These are phyloP conservation scores for Pecoramyces ruminantium DNA, from an alignment of 192 early-diverging fungal genomes.

Conservation along the genomic window DNA sequence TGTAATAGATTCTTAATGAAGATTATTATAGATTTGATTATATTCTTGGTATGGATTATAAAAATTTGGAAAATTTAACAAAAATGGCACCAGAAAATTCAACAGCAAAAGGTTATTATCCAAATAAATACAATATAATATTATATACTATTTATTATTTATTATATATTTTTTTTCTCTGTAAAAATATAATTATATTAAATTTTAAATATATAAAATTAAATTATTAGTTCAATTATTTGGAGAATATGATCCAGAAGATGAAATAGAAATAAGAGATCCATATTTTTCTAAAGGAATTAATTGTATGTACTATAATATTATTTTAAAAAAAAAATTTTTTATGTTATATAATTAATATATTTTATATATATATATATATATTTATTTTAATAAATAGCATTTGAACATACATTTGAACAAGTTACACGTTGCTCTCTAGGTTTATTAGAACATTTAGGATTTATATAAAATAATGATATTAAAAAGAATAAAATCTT, in stretches of 20 bases:
- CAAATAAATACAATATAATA: background rate
- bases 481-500: too few relatives aligned
- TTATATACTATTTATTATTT: too few relatives aligned
- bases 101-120: background rate
- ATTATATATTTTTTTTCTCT: too few relatives aligned
- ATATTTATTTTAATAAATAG: background rate
- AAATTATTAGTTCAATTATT: background rate
- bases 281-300: background rate
- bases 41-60: background rate
- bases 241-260: background rate
- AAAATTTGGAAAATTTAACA: background rate
- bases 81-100: background rate
- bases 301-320: too few relatives aligned
- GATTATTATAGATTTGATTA: background rate
- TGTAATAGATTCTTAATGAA: background rate
- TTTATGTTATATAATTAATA: too few relatives aligned
- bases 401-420: conserved; percentile 54
- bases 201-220: too few relatives aligned
- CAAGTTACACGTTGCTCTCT: conserved; percentile 52
- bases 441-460: conserved; percentile 46
- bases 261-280: background rate
- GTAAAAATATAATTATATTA: too few relatives aligned
- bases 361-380: too few relatives aligned
- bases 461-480: background rate
- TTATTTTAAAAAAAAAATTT: too few relatives aligned